Evolutionary conservation across 768 basidiomycete species (phyloP).

Genomic region (Lactarius quietus): DNA sequence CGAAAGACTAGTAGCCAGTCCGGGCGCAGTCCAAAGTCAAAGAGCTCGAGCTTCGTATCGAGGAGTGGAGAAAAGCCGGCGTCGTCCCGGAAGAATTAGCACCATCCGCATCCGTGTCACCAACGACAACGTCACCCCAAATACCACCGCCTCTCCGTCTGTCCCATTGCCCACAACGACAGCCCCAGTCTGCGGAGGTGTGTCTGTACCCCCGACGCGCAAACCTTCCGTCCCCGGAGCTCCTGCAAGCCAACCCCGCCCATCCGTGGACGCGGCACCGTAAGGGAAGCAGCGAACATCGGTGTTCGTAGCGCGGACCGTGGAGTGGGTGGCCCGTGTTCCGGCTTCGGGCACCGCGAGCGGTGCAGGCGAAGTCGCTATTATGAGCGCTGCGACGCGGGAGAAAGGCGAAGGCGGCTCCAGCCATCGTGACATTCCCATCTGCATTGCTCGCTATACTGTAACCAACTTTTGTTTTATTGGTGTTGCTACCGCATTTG

Average conservation of each 20-base stretch:
- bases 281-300: conserved; percentile 12
- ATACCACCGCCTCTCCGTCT: conserved; percentile 27
- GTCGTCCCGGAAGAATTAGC: conserved; percentile 33
- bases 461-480: no score
- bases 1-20: conserved; percentile 70
- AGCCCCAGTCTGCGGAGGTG: conserved; percentile 21
- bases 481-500: no score
- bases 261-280: conserved; percentile 23
- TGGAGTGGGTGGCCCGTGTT: conserved; percentile 5
- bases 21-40: conserved; percentile 59
- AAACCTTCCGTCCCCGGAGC: conserved; percentile 7
- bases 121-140: conserved; percentile 16
- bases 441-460: no score
- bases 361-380: conserved; percentile 12
- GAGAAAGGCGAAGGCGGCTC: conserved; percentile 22
- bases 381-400: conserved; percentile 26
- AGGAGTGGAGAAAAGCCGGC: conserved; percentile 53
- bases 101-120: conserved; percentile 2
- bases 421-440: conserved; percentile 35
- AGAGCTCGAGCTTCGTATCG: conserved; percentile 61
- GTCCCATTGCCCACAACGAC: conserved; percentile 30
- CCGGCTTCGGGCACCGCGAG: no score
- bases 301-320: conserved; percentile 21
- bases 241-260: conserved; percentile 5
- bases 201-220: background rate